phyloP scores from a whole-genome alignment of 345 rosid genomes.

The Lepidium africanum region DNA sequence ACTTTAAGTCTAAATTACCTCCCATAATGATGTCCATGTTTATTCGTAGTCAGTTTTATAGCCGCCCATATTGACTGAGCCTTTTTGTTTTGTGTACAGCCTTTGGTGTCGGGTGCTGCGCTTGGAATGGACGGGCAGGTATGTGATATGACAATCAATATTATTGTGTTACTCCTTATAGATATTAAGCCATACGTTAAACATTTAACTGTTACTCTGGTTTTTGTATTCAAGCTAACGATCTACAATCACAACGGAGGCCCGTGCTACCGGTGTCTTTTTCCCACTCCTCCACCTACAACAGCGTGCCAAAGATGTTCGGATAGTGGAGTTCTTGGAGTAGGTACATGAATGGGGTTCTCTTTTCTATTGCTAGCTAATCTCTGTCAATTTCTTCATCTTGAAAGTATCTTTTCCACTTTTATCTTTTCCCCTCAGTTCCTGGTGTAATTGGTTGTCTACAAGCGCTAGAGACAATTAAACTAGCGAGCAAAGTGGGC shows the following conservation, averaged over 20 bases:
- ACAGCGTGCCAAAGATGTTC: conserved; percentile 85
- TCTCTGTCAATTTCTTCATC: not conserved
- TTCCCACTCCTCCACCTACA: conserved; percentile 77
- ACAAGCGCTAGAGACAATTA: conserved; percentile 91
- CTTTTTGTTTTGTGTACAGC: conserved; percentile 38
- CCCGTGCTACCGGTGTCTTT: conserved; percentile 83
- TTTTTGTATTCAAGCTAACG: conserved; percentile 29
- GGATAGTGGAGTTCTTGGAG: conserved; percentile 87
- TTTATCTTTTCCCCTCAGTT: conserved; percentile 35
- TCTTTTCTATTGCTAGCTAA: not conserved
- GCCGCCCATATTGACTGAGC: not conserved
- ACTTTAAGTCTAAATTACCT: not conserved
- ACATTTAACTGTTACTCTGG: not conserved
- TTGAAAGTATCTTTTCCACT: not conserved
- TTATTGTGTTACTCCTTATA: not conserved
- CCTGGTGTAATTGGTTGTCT: conserved; percentile 96
- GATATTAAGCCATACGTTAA: not conserved
- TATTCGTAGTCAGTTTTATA: not conserved
- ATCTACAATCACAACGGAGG: conserved; percentile 73
- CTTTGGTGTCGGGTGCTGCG: conserved; percentile 98
- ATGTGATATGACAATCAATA: not conserved
- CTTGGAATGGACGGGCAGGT: conserved; percentile 97
- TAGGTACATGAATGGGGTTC: conserved; percentile 38
- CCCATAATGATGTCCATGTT: not conserved
- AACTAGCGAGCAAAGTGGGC: conserved; percentile 76